phyloP scores from a whole-genome alignment of 2,329 filamentous ascomycete species.

The Lithohypha guttulata region DNA sequence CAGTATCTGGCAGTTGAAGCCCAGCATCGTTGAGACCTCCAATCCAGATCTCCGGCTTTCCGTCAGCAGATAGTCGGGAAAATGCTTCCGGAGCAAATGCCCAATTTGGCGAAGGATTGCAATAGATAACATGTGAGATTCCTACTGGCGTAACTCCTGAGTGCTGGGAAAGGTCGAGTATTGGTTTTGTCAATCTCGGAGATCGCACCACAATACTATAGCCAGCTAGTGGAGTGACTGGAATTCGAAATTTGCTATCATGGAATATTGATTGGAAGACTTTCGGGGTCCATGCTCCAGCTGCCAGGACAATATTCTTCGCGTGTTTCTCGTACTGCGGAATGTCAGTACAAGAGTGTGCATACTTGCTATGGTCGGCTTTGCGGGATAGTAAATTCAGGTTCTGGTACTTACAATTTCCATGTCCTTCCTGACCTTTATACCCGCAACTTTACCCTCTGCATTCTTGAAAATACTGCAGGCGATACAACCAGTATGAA shows the following conservation, averaged over 20 bases:
- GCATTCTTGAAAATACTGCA: slow-evolving; percentile 43
- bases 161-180: slow-evolving; percentile 10
- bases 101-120: slow-evolving; percentile 39
- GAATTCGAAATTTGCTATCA: slow-evolving; percentile 40
- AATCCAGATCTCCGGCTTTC: slow-evolving; percentile 51
- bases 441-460: slow-evolving; percentile 31
- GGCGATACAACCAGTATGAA: slow-evolving; percentile 55
- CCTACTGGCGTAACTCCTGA: neutral
- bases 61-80: slow-evolving; percentile 46
- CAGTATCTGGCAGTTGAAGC: slow-evolving; percentile 49
- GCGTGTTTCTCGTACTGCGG: slow-evolving; percentile 7
- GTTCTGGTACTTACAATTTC: too few relatives aligned
- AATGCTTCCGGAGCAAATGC: slow-evolving; percentile 62
- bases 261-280: slow-evolving; percentile 59
- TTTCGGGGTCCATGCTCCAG: slow-evolving; percentile 59
- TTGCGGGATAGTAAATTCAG: too few relatives aligned
- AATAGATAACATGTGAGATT: slow-evolving; percentile 54
- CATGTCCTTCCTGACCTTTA: slow-evolving; percentile 26
- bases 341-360: too few relatives aligned
- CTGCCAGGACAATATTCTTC: slow-evolving; percentile 50
- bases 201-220: slow-evolving; percentile 60
- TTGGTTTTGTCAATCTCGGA: slow-evolving; percentile 34
- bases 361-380: too few relatives aligned
- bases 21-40: slow-evolving; percentile 56
- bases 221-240: slow-evolving; percentile 54